phyloP scores from a whole-genome alignment of 176 grass and related monocot genomes.

The Bothriochloa decipiens region DNA sequence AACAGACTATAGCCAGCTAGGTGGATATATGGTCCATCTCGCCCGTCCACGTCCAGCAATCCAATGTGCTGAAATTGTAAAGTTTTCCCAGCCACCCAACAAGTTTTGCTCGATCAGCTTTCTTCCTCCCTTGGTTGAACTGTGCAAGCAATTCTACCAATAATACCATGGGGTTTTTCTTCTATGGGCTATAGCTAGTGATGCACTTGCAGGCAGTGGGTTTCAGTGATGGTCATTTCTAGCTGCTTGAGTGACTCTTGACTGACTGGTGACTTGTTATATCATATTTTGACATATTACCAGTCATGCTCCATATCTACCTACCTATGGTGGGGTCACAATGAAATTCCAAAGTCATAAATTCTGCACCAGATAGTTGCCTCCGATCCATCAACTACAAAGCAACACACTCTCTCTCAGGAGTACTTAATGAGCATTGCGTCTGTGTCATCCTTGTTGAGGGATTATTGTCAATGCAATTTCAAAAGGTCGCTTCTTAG shows the following conservation, averaged over 20 bases:
- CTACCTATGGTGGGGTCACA: background rate
- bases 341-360: background rate
- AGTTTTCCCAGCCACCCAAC: background rate
- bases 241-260: background rate
- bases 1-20: background rate
- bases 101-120: background rate
- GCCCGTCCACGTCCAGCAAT: background rate
- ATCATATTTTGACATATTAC: background rate
- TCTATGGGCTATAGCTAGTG: background rate
- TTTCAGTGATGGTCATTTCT: background rate
- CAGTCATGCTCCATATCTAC: background rate
- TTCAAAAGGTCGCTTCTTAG: background rate
- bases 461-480: background rate
- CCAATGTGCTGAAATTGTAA: background rate
- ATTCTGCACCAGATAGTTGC: background rate
- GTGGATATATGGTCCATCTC: background rate
- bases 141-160: background rate
- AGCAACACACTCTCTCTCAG: background rate
- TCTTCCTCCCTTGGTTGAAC: background rate
- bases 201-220: background rate
- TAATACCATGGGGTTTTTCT: background rate
- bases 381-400: background rate
- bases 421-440: background rate
- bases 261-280: slow-evolving; percentile 13
- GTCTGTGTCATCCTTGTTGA: background rate